phyloP scores from a whole-genome alignment of 2,329 filamentous ascomycete genomes.

The Periconia macrospinosa region DNA sequence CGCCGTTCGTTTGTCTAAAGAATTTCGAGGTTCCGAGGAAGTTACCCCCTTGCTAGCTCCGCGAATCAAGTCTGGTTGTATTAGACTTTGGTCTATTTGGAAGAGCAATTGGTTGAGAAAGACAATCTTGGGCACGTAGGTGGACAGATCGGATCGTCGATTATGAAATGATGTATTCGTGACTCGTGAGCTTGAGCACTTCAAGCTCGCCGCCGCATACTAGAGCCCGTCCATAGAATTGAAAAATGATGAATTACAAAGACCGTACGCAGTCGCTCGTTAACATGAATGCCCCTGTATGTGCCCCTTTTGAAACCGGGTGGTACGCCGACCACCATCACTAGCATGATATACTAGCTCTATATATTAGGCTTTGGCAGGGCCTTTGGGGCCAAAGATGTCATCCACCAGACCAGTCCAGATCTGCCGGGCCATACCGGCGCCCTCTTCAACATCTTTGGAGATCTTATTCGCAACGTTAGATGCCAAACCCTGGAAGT shows the following conservation, averaged over 20 bases:
- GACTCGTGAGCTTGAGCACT: slow-evolving; percentile 41
- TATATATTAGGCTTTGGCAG: slow-evolving; percentile 1
- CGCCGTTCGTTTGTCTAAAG: too few species aligned
- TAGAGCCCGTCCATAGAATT: not conserved
- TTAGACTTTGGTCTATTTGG: too few species aligned
- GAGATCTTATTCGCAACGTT: slow-evolving; percentile 41
- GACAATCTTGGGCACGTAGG: not conserved
- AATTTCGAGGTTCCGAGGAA: too few species aligned
- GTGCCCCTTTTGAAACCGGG: not conserved
- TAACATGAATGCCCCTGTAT: not conserved
- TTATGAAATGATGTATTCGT: slow-evolving; percentile 17
- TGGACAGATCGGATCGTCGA: not conserved
- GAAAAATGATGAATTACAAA: not conserved
- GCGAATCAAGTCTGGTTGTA: too few species aligned
- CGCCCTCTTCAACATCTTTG: slow-evolving; percentile 46
- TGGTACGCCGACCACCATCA: not conserved
- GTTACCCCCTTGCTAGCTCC: too few species aligned
- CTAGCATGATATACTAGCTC: not conserved
- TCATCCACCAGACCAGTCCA: slow-evolving; percentile 56
- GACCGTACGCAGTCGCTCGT: slow-evolving; percentile 3
- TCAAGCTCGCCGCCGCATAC: slow-evolving; percentile 21
- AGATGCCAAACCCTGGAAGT: slow-evolving; percentile 60
- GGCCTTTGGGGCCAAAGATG: slow-evolving; percentile 44
- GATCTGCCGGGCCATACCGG: slow-evolving; percentile 47
- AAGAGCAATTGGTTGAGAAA: too few species aligned